These are phyloP conservation scores for Rhizopogon rudus DNA, from an alignment of 768 basidiomycete species.

Conservation along the genomic window DNA sequence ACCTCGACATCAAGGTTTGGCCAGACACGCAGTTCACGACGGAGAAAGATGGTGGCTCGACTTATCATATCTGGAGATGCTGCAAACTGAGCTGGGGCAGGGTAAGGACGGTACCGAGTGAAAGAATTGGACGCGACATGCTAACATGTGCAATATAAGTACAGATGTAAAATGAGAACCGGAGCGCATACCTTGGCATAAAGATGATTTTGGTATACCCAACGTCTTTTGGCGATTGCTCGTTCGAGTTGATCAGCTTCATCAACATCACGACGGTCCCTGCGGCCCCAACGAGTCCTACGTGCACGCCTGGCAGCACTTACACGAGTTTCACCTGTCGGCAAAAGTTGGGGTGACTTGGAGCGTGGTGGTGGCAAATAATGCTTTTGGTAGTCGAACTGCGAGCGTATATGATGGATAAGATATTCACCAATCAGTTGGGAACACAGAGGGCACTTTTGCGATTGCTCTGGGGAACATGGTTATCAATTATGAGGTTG, in stretches of 20 bases:
- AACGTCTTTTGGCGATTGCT: slow-evolving; percentile 66
- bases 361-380: slow-evolving; percentile 62
- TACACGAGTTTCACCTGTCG: slow-evolving; percentile 22
- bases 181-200: slow-evolving; percentile 71
- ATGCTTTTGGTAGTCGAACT: slow-evolving; percentile 79
- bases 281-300: slow-evolving; percentile 52
- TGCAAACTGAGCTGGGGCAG: slow-evolving; percentile 80
- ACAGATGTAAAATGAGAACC: background rate
- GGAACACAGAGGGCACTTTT: slow-evolving; percentile 73
- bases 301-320: slow-evolving; percentile 26
- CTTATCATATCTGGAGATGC: slow-evolving; percentile 70
- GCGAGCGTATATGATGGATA: slow-evolving; percentile 75
- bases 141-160: slow-evolving; percentile 34
- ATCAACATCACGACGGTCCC: slow-evolving; percentile 30
- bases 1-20: slow-evolving; percentile 87
- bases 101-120: slow-evolving; percentile 86
- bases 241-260: slow-evolving; percentile 69
- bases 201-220: slow-evolving; percentile 75
- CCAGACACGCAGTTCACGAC: slow-evolving; percentile 88
- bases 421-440: slow-evolving; percentile 65
- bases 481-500: background rate
- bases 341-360: slow-evolving; percentile 35
- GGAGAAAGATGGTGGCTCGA: slow-evolving; percentile 74
- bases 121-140: slow-evolving; percentile 86
- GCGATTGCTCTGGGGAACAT: slow-evolving; percentile 57